These are phyloP conservation scores for Lactifluus hygrophoroides DNA, from an alignment of 768 basidiomycete species.

Conservation along the genomic window DNA sequence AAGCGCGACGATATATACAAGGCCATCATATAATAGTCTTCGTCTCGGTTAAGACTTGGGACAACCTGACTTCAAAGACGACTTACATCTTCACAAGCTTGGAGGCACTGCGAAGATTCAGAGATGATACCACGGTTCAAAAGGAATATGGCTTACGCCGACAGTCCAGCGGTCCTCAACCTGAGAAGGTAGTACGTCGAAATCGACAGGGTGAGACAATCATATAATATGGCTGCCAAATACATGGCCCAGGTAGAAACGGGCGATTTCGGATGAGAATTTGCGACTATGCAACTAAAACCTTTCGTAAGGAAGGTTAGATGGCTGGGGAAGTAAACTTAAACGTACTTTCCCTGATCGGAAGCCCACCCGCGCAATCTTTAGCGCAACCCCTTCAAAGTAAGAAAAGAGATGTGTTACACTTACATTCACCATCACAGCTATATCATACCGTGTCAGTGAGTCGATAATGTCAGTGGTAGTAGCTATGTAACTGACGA, in stretches of 20 bases:
- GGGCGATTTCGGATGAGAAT: conserved; percentile 14
- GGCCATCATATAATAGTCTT: conserved; percentile 62
- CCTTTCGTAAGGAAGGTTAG: background rate
- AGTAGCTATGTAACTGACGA: conserved; percentile 31
- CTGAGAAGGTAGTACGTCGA: conserved; percentile 47
- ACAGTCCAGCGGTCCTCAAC: conserved; percentile 29
- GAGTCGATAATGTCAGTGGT: background rate
- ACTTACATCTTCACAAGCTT: conserved; percentile 25
- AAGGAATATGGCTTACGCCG: conserved; percentile 22
- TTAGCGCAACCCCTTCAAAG: background rate
- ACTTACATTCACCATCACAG: conserved; percentile 4
- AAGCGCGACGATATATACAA: conserved; percentile 51
- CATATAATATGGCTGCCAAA: conserved; percentile 48
- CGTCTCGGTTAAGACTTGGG: background rate
- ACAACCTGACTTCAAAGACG: background rate
- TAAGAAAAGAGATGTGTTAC: background rate
- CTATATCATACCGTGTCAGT: conserved; percentile 9
- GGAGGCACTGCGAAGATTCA: conserved; percentile 19
- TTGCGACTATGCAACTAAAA: conserved; percentile 41
- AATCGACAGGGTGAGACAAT: conserved; percentile 41
- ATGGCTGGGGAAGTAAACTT: background rate
- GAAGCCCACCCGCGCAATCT: background rate
- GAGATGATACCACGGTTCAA: background rate
- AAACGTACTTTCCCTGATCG: conserved; percentile 32
- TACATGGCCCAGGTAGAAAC: conserved; percentile 53